These are phyloP conservation scores for Leishmania guyanensis DNA, from an alignment of 208 protist genomes.

Conservation along the genomic window DNA sequence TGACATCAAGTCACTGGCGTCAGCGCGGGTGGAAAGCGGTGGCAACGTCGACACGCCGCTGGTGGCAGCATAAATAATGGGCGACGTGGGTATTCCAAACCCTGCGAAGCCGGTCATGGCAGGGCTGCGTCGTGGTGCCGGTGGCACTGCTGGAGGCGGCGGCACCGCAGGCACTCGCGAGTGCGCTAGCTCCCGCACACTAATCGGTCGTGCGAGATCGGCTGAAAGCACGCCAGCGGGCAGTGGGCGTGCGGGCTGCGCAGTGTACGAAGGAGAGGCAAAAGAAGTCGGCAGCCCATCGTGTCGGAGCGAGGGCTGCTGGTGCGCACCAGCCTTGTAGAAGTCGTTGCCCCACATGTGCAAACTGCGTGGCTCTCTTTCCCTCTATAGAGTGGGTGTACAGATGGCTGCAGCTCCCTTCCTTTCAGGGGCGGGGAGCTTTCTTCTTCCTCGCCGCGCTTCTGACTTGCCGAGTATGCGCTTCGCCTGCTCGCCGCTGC, in stretches of 20 bases:
- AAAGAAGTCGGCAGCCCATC: neutral
- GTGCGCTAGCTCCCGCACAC: conserved; percentile 47
- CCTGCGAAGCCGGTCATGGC: conserved; percentile 14
- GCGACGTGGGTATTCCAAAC: conserved; percentile 21
- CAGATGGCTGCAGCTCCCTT: neutral
- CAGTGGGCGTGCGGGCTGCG: conserved; percentile 5
- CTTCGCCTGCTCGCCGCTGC: neutral
- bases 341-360: conserved; percentile 20
- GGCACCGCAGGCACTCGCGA: conserved; percentile 10
- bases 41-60: conserved; percentile 18
- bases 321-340: neutral
- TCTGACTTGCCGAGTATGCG: neutral
- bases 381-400: neutral
- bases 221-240: conserved; percentile 21
- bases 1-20: conserved; percentile 32
- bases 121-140: neutral
- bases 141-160: neutral
- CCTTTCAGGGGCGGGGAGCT: neutral
- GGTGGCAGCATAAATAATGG: conserved; percentile 35
- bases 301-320: neutral
- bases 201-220: conserved; percentile 50
- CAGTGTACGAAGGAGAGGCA: neutral
- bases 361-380: neutral
- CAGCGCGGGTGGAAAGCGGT: neutral
- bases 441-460: neutral